phyloP scores from a whole-genome alignment of 2,329 filamentous ascomycete genomes.

The Sphaerulina vaccinii region DNA sequence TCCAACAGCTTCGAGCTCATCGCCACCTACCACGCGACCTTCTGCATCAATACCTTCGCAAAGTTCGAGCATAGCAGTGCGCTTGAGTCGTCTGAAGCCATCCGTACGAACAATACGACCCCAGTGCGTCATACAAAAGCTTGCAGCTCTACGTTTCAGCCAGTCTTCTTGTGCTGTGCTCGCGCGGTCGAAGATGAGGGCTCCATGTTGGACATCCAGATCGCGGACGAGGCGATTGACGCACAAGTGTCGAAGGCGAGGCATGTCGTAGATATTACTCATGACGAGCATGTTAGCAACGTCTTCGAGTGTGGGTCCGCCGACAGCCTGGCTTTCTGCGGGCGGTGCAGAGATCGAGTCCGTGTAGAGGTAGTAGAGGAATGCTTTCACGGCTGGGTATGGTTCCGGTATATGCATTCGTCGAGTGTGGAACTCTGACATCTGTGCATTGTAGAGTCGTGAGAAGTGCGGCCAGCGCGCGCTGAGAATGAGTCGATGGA shows the following conservation, averaged over 20 bases:
- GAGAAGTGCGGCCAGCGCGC: slow-evolving; percentile 96
- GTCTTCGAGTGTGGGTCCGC: slow-evolving; percentile 66
- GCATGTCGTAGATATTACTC: slow-evolving; percentile 97
- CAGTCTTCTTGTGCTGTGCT: slow-evolving; percentile 88
- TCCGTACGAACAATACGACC: slow-evolving; percentile 86
- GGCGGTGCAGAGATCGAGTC: slow-evolving; percentile 67
- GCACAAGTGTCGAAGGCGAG: slow-evolving; percentile 83
- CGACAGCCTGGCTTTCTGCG: slow-evolving; percentile 25
- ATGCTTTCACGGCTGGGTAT: slow-evolving; percentile 89
- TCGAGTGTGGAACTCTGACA: slow-evolving; percentile 96
- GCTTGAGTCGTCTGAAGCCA: slow-evolving; percentile 78
- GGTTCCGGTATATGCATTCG: slow-evolving; percentile 98
- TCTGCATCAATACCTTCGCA: slow-evolving; percentile 92
- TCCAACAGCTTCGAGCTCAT: slow-evolving; percentile 69
- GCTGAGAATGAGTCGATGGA: slow-evolving; percentile 91
- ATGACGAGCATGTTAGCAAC: slow-evolving; percentile 94
- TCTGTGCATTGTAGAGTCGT: slow-evolving; percentile 85
- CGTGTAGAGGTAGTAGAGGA: slow-evolving; percentile 94
- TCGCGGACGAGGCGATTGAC: slow-evolving; percentile 88
- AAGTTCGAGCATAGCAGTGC: slow-evolving; percentile 79
- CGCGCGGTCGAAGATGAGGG: slow-evolving; percentile 93
- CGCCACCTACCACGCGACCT: slow-evolving; percentile 83
- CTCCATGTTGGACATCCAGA: slow-evolving; percentile 90
- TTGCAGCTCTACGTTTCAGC: slow-evolving; percentile 83
- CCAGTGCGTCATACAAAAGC: slow-evolving; percentile 91